Percentiles rank a stretch among this genome's conserved stretches.
Conservation (phyloP, 192 early-diverging fungal species). For the Coemansia sp. region DNA sequence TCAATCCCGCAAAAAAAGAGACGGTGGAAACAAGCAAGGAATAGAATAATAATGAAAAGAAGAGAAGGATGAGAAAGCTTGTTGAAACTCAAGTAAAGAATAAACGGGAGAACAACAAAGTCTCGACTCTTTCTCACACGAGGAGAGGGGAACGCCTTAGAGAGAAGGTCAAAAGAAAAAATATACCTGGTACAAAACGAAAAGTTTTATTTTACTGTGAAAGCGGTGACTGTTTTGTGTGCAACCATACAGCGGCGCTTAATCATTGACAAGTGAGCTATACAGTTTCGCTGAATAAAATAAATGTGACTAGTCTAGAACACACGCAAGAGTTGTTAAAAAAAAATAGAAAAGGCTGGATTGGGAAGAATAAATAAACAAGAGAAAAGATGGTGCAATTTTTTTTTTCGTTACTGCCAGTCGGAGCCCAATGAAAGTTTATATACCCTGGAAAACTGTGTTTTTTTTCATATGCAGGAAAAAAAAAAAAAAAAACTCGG, state of each 20-base stretch:
- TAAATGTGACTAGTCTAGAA: not conserved
- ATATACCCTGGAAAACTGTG: not conserved
- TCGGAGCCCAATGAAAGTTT: not conserved
- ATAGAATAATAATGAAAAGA: not conserved
- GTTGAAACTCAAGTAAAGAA: not conserved
- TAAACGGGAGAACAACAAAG: not conserved
- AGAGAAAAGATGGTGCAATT: not conserved
- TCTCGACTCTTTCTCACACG: not conserved
- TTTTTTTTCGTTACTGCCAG: not conserved
- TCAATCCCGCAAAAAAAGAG: not conserved
- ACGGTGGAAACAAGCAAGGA: not conserved
- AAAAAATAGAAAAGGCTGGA: not conserved
- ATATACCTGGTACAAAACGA: not conserved
- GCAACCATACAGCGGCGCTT: not conserved
- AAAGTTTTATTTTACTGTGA: not conserved
- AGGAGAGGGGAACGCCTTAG: not conserved
- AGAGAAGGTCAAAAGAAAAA: not conserved
- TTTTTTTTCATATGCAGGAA: not conserved
- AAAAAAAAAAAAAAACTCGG: not conserved
- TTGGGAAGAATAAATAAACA: not conserved
- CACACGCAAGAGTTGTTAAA: not conserved
- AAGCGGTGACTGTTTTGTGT: not conserved
- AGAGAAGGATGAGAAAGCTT: not conserved
- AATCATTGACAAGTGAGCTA: not conserved
- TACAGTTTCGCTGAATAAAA: not conserved